phyloP scores from a whole-genome alignment of 305 asterid species.

The Caryopteris hybrid region DNA sequence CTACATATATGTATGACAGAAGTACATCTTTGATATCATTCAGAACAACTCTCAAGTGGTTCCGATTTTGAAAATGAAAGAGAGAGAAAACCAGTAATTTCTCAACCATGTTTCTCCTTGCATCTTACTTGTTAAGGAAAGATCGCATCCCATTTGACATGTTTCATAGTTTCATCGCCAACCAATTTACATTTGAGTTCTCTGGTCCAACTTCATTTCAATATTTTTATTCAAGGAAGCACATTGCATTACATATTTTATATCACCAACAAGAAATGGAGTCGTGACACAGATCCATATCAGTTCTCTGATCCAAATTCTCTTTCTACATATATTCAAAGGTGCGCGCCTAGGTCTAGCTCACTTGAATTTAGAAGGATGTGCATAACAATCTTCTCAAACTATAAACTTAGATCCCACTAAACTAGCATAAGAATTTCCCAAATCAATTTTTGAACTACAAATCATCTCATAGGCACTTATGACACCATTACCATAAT shows the following conservation, averaged over 20 bases:
- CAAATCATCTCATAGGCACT: neutral
- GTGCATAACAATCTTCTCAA: neutral
- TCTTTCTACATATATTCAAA: neutral
- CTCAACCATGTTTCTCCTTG: neutral
- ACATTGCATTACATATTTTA: neutral
- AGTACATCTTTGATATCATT: no score
- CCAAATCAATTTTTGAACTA: neutral
- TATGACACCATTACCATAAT: conserved; percentile 36
- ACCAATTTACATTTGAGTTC: neutral
- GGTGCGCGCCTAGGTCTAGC: neutral
- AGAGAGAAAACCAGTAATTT: neutral
- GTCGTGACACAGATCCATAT: neutral
- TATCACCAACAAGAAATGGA: neutral
- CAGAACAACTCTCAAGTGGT: no score
- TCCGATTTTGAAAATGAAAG: neutral
- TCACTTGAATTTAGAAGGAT: neutral
- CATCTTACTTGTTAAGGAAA: no score
- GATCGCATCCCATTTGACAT: neutral
- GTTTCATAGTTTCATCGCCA: neutral
- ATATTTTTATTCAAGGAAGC: neutral
- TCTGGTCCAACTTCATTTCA: neutral
- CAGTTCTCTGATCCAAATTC: neutral
- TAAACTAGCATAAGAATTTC: conserved; percentile 5
- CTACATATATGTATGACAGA: neutral
- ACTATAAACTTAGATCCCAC: neutral